Evolutionary conservation across 1,284 basidiomycete species (phyloP), one percentile per base, ranked within the genome.

Genomic region (Malassezia arunalokei): DNA sequence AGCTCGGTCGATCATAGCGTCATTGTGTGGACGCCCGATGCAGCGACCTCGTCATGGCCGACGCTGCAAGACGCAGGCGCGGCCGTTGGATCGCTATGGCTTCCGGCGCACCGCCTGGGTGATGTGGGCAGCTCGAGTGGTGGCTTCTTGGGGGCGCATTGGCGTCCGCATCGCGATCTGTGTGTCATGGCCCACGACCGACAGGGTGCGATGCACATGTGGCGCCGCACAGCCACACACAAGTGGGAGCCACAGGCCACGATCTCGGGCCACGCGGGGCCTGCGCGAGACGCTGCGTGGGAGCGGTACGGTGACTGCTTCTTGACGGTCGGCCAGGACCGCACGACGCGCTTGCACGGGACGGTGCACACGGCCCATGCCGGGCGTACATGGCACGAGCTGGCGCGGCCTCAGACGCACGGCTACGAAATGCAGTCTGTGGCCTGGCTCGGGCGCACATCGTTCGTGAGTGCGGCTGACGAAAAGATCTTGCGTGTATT

Each of bases 401-500:
- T 73, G n/a, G 70, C 66, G 5, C 62, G 70, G 8, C 70, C 70
- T 0, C 70, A 73, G 37, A 66, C 67, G 8, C 70, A 73, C 47
- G 70, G 70, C 8, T 70, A 71, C 57, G 68, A 64, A 15, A 35
- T 73, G 31, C 52, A 58, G 15, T 50, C 58, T 9, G 62, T 64
- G 45, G 56, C 65, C 0, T 73, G 65, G 66, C 60, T 70, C 43
- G 63, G 66, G 37, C 62, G 61, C 24, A 56, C 66, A 43, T 54
- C 57, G 43, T 71, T 73, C 41, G 66, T 63, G 14, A 67, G 65
- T 45, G 70, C 68, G 8, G 66, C 66, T 11, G 70, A 73, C 49
- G 70, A 73, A 43, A 73, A 73, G 55, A 62, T 73, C n/a, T 49
- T 71, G 42, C 61, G 70, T 11, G 58, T 69, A 30, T 73, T 73